Evolutionary conservation across 2,329 filamentous ascomycete genomes (phyloP).

Genomic region (Lecanicillium sp.): DNA sequence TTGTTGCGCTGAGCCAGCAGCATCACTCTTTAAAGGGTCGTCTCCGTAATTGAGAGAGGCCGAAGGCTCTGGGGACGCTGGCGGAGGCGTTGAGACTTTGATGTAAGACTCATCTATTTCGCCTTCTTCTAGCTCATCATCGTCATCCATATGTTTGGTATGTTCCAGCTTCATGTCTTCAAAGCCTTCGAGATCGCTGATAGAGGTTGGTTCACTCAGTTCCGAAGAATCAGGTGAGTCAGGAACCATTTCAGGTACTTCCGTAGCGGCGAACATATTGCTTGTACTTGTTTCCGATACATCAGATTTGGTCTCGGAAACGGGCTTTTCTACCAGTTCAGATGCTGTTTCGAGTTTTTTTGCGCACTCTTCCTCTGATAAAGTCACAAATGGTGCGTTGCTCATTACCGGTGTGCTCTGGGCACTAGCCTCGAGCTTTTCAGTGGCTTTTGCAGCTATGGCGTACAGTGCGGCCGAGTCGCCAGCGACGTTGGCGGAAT

Average conservation of each 20-base stretch:
- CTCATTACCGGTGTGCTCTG: no score
- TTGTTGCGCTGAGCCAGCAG: not conserved
- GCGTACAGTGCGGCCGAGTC: no score
- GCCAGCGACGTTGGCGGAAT: no score
- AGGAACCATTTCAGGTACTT: not conserved
- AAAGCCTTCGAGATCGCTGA: not conserved
- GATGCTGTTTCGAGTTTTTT: no score
- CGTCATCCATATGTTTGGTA: not conserved
- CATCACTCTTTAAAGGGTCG: not conserved
- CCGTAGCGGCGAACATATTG: not conserved
- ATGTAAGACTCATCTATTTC: constrained; percentile 5
- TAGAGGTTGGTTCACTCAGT: not conserved
- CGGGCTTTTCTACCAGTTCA: no score
- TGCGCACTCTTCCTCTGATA: no score
- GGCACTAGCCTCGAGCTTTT: not conserved
- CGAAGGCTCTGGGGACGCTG: no score
- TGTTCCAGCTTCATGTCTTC: not conserved
- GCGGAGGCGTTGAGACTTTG: not conserved
- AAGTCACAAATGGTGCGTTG: no score
- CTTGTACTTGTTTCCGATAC: no score
- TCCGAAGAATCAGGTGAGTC: constrained; percentile 7
- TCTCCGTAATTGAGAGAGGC: not conserved
- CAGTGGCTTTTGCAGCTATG: no score
- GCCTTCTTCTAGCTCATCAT: not conserved
- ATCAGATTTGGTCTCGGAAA: no score